Base-by-base conservation (phyloP, 2,329 filamentous ascomycete genomes). In the Ophiocordyceps robertsii region DNA sequence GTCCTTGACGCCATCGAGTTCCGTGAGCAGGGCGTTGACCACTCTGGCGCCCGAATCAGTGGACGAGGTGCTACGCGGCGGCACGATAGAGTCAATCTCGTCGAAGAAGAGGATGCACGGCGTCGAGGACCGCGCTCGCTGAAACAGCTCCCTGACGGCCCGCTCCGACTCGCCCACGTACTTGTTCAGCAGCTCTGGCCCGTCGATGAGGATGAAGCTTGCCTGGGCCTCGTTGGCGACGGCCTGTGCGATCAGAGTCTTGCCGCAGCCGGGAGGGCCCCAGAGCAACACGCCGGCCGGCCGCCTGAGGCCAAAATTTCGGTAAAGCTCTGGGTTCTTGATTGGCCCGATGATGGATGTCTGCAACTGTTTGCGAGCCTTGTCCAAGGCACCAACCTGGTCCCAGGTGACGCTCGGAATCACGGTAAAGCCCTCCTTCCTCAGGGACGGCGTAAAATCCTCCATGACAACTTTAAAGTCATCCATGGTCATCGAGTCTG, bases 21-120 rank as follows among this genome's bases (percentile, higher is more conserved):
- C 92, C 0, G 92, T 93, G 29, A 98, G 80, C 0, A 98, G 73
- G 1, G 90, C 93, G 59, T 96, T 96, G 50, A 98, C 92, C 3
- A 98, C 86, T 30, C 92, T 79, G 1, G 86, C 80, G 38, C 84
- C 86, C 6, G 87, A 83, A 58, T 96, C 90, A 2, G 82, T 85
- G 2, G 85, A 75, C 1, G 73, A 72, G 43, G 83, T 83, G 55
- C 90, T 87, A 43, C 92, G 80, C 41, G 80, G 80, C 0, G 90
- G 89, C 0, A 92, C 89, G 3, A 98, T 69, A 1, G 92, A 90
- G 62, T 98, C 92, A 41, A 98, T 75, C 64, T 98, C 92, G 59
- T 98, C 92, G 57, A 98, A 96, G 73, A 98, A 96, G 45, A 98
- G 81, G 43, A 98, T 87, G 57, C 90, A 96, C 1, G 92, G 92